phyloP scores from a whole-genome alignment of 1,284 basidiomycete genomes.

The Rhodotorula sp. region DNA sequence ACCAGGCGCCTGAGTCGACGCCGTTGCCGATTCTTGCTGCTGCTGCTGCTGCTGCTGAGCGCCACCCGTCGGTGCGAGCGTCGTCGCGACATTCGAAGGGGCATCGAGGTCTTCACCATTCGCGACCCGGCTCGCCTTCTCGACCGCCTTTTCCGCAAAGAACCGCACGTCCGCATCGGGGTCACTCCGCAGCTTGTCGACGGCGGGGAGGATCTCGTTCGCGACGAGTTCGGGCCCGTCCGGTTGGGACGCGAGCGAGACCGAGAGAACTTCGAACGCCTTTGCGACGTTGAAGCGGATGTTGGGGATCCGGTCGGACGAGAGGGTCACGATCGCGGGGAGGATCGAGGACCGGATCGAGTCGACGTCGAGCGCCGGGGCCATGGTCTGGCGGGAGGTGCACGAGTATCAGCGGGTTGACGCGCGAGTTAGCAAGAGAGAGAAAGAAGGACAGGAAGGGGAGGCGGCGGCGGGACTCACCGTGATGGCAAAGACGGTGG shows the following conservation, averaged over 20 bases:
- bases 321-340: constrained; percentile 77
- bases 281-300: constrained; percentile 99
- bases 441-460: neutral
- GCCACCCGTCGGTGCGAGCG: neutral
- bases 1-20: neutral
- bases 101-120: constrained; percentile 20
- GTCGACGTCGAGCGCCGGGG: constrained; percentile 82
- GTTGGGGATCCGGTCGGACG: constrained; percentile 93
- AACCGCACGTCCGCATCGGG: constrained; percentile 91
- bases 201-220: constrained; percentile 71
- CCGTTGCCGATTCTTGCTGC: neutral
- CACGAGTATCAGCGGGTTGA: neutral
- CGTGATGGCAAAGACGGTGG: constrained; percentile 97
- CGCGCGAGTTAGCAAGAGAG: neutral
- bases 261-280: constrained; percentile 69
- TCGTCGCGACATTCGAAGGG: too few relatives aligned
- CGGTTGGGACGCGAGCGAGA: constrained; percentile 62
- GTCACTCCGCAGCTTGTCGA: constrained; percentile 87
- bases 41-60: neutral
- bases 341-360: constrained; percentile 85
- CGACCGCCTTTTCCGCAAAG: constrained; percentile 52
- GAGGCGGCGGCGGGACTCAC: constrained; percentile 57
- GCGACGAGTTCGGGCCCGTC: constrained; percentile 74
- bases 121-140: constrained; percentile 32
- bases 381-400: constrained; percentile 68